Percentiles rank a stretch among this genome's conserved stretches.
Evolutionary conservation across 1,284 basidiomycete species (phyloP).

Genomic region (Ganoderma lingzhi): DNA sequence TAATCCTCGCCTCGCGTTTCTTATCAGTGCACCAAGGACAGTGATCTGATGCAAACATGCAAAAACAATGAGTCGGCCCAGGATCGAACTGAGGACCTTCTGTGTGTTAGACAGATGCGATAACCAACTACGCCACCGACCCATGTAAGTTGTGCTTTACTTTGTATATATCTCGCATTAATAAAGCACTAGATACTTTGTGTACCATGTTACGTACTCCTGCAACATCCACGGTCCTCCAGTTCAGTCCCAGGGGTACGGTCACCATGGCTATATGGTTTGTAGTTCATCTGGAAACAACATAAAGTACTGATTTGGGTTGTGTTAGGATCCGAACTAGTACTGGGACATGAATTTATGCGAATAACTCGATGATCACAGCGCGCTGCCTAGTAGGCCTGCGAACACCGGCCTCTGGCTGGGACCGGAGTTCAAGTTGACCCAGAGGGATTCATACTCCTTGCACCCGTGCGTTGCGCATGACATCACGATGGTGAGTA

Average conservation of each 20-base stretch:
- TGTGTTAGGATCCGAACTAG: too few relatives aligned
- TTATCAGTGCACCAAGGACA: too few relatives aligned
- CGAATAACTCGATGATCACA: too few relatives aligned
- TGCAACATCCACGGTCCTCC: too few relatives aligned
- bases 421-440: not conserved
- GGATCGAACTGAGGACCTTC: constrained; percentile 42
- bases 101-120: constrained; percentile 76
- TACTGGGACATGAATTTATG: too few relatives aligned
- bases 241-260: too few relatives aligned
- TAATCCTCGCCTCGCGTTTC: not conserved
- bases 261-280: too few relatives aligned
- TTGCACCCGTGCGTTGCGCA: not conserved
- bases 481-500: not conserved
- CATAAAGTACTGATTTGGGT: too few relatives aligned
- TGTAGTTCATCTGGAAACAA: too few relatives aligned
- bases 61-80: constrained; percentile 34
- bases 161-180: too few relatives aligned
- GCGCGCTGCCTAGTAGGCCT: not conserved
- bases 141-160: constrained; percentile 12
- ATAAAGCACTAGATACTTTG: too few relatives aligned
- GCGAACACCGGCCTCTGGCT: not conserved
- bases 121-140: constrained; percentile 81
- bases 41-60: not conserved
- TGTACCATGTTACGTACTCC: too few relatives aligned
- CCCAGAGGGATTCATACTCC: not conserved